Evolutionary conservation across 2,329 filamentous ascomycete genomes (phyloP), one percentile per base, ranked within the genome.

Genomic region (Aspergillaceae sp.): DNA sequence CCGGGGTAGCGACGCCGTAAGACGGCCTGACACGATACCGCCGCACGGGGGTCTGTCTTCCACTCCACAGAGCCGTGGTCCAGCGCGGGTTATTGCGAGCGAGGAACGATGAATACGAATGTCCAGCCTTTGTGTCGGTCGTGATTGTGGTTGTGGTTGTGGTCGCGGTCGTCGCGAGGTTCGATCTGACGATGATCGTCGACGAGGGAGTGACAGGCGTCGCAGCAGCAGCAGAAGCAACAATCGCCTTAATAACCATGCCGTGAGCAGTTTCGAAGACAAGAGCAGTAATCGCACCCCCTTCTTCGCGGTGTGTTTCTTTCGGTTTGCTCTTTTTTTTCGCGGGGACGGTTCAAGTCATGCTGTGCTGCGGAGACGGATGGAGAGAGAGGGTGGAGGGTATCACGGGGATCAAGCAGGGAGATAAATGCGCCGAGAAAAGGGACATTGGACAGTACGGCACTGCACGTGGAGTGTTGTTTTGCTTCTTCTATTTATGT

Each of bases 1-100:
- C 51, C 4, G 67, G 67, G n/a, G 67, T 70, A 33, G 59, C 61
- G 54, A 65, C 59, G 48, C 67, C 67, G 52, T 64, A 69, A 42
- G 60, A 63, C 43, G 67, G 63, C 55, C 59, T 60, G 40, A 64
- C 54, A 51, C 60, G 59, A 48, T 61, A 64, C 51, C 54, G 59
- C 48, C 57, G 58, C 48, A 48, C 46, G 41, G 55, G 48, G 48
- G 55, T 46, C 45, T 45, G 44, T 29, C 40, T 51, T 46, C 54
- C 49, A 41, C 8, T 42, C 29, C 38, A 30, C 29, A 28, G 19
- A 5, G 42, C 26, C 6, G 33, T n/a, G 42, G 33, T 43, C 40
- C 44, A 45, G 30, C 29, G 45, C 32, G 43, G 44, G 19, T 19
- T 19, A 33, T 40, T 52, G 48, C 47, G 45, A 11, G 30, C 19